Conservation (phyloP, 306 rosid genomes). For the Cercis canadensis region DNA sequence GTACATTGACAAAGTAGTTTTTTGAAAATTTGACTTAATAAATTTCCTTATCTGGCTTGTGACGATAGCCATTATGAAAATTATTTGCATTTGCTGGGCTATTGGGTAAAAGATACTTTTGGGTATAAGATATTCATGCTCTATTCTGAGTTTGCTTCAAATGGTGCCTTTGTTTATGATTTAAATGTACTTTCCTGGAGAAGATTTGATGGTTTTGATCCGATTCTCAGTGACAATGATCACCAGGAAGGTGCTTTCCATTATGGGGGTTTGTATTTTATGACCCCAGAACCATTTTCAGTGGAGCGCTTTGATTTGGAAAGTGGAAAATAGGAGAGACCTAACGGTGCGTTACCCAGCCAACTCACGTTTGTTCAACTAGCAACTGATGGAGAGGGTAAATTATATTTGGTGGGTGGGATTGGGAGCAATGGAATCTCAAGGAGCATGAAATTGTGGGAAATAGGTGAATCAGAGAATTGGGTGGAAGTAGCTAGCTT, state of each 20-base stretch:
- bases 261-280: conserved; percentile 59
- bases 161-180: conserved; percentile 49
- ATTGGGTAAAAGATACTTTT: not conserved
- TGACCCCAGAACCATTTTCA: conserved; percentile 72
- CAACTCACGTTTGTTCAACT: conserved; percentile 68
- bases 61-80: conserved; percentile 36
- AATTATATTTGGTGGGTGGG: conserved; percentile 76
- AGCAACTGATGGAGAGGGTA: conserved; percentile 56
- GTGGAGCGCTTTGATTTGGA: conserved; percentile 66
- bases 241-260: conserved; percentile 64
- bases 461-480: conserved; percentile 46
- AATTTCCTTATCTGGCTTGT: conserved; percentile 23
- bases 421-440: conserved; percentile 82
- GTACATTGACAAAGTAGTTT: not conserved
- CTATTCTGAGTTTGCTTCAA: conserved; percentile 50
- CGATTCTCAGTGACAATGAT: conserved; percentile 46
- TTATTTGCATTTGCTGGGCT: conserved; percentile 30
- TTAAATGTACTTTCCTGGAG: conserved; percentile 62
- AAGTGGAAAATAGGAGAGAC: conserved; percentile 63
- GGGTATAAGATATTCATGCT: conserved; percentile 67
- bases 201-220: conserved; percentile 47
- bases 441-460: conserved; percentile 77
- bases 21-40: conserved; percentile 9
- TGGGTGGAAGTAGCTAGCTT: conserved; percentile 71
- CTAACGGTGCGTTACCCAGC: conserved; percentile 44